Conservation (phyloP, 208 protist genomes). For the Leishmania major region DNA sequence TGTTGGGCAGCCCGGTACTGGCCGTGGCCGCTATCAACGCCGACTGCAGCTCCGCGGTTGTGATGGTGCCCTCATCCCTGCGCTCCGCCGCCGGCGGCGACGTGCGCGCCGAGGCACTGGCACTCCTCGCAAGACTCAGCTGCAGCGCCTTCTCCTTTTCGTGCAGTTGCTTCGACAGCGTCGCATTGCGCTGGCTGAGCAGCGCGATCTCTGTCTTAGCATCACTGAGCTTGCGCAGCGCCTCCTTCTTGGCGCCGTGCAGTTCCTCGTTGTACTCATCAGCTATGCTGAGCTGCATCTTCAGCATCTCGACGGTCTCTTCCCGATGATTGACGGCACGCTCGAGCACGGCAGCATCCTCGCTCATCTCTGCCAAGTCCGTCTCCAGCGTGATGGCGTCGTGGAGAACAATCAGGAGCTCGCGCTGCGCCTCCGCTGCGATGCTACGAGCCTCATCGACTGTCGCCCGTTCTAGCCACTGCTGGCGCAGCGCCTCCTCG, state of each 20-base stretch:
- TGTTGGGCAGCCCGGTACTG: neutral
- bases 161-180: slow-evolving; percentile 27
- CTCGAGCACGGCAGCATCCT: slow-evolving; percentile 37
- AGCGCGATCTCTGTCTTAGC: slow-evolving; percentile 57
- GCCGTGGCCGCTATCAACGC: neutral
- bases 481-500: slow-evolving; percentile 3
- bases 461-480: slow-evolving; percentile 14
- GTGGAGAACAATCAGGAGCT: slow-evolving; percentile 26
- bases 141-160: slow-evolving; percentile 19
- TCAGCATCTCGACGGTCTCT: slow-evolving; percentile 40
- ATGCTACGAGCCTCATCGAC: slow-evolving; percentile 36
- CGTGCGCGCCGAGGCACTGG: neutral
- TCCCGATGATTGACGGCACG: slow-evolving; percentile 35
- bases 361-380: slow-evolving; percentile 30
- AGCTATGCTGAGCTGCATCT: slow-evolving; percentile 35
- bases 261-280: slow-evolving; percentile 46
- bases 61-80: slow-evolving; percentile 11
- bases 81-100: slow-evolving; percentile 1
- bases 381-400: slow-evolving; percentile 33
- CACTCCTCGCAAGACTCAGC: neutral
- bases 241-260: slow-evolving; percentile 47
- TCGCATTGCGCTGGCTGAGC: slow-evolving; percentile 43
- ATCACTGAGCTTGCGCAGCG: slow-evolving; percentile 48
- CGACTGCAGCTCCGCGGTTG: neutral
- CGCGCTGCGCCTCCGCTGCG: slow-evolving; percentile 23